phyloP scores from a whole-genome alignment of 257 asterid species.

The Lycium ferocissimum region DNA sequence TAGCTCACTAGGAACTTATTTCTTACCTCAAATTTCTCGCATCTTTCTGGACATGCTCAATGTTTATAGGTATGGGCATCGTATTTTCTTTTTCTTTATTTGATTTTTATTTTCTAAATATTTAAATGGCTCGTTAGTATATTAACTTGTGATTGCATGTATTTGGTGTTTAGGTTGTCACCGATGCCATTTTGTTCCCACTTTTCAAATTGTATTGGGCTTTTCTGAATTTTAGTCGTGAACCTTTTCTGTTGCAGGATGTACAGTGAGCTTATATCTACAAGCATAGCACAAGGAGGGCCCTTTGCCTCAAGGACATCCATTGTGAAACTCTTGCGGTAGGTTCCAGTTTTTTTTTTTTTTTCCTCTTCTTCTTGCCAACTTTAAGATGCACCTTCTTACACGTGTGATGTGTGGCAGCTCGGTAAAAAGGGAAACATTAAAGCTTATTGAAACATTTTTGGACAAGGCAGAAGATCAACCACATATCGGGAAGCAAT shows the following conservation, averaged over 20 bases:
- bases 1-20: slow-evolving; percentile 84
- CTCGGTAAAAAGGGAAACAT: slow-evolving; percentile 95
- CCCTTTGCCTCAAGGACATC: slow-evolving; percentile 90
- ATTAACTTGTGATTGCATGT: background rate
- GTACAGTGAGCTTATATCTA: slow-evolving; percentile 98
- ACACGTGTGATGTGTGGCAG: slow-evolving; percentile 50
- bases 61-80: slow-evolving; percentile 73
- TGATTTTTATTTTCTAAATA: slow-evolving; percentile 29
- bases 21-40: slow-evolving; percentile 79
- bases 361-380: background rate
- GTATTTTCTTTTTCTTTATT: slow-evolving; percentile 26
- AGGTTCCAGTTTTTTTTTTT: slow-evolving; percentile 30
- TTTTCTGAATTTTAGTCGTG: slow-evolving; percentile 38
- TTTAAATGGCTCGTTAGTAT: background rate
- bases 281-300: slow-evolving; percentile 94
- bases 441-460: slow-evolving; percentile 95
- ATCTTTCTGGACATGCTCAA: slow-evolving; percentile 97
- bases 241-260: slow-evolving; percentile 61
- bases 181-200: background rate
- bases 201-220: background rate
- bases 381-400: slow-evolving; percentile 25
- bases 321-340: slow-evolving; percentile 94
- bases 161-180: background rate
- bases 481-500: slow-evolving; percentile 87
- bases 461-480: slow-evolving; percentile 96